Conservation (phyloP, 306 rosid genomes). For the Medicago arabica region DNA sequence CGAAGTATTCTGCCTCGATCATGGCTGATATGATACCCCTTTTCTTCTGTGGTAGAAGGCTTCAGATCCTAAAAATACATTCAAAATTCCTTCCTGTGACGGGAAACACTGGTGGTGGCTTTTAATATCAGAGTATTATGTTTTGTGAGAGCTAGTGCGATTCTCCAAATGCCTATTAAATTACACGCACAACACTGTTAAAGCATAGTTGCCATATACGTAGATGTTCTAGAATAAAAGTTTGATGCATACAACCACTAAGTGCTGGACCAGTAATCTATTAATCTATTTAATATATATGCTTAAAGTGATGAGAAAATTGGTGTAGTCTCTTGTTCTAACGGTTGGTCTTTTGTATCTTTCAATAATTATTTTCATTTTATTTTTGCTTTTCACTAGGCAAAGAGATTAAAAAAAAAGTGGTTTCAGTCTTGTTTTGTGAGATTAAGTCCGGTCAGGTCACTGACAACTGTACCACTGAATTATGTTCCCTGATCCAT, state of each 20-base stretch:
- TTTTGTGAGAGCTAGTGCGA: neutral
- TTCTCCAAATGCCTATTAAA: conserved; percentile 21
- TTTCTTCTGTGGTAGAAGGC: neutral
- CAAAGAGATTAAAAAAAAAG: neutral
- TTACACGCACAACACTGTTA: neutral
- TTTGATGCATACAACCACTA: conserved; percentile 14
- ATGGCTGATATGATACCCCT: too few species aligned
- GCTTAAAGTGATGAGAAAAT: conserved; percentile 24
- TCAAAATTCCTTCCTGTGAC: neutral
- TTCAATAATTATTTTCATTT: too few species aligned
- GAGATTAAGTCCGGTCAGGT: conserved; percentile 19
- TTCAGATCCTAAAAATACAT: conserved; percentile 9
- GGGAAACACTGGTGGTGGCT: neutral
- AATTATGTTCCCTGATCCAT: conserved; percentile 35
- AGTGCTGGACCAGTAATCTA: conserved; percentile 10
- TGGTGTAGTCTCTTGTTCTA: conserved; percentile 28
- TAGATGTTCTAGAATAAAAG: conserved; percentile 5
- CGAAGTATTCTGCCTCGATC: neutral
- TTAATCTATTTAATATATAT: conserved; percentile 1
- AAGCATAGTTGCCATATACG: neutral
- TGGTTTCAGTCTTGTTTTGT: conserved; percentile 11
- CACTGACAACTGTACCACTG: conserved; percentile 20
- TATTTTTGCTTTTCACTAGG: neutral
- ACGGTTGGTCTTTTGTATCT: neutral
- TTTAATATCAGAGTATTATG: neutral